These are phyloP conservation scores for Coemansia erecta DNA, from an alignment of 192 early-diverging fungal species.

Conservation along the genomic window DNA sequence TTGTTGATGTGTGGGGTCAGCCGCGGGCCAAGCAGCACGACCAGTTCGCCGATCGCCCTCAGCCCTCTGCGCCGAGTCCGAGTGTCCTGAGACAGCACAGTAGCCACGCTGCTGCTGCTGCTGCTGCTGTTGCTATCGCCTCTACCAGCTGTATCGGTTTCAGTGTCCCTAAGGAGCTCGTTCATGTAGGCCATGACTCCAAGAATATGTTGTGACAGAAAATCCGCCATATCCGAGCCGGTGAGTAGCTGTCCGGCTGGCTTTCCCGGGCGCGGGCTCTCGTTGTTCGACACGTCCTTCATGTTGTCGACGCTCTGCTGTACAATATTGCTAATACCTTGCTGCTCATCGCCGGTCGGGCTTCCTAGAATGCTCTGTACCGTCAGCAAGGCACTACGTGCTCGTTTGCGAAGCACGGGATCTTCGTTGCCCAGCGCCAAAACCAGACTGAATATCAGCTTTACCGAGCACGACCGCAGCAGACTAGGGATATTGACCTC, in stretches of 20 bases:
- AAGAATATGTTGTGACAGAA: constrained; percentile 45
- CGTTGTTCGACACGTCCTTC: constrained; percentile 11
- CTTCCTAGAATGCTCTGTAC: constrained; percentile 40
- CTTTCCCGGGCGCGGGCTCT: constrained; percentile 19
- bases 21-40: constrained; percentile 24
- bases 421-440: constrained; percentile 44
- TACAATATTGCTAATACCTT: constrained; percentile 41
- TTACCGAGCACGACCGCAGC: constrained; percentile 46
- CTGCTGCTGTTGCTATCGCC: neutral
- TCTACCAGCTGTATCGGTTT: neutral
- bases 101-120: neutral
- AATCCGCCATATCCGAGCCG: constrained; percentile 22
- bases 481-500: constrained; percentile 52
- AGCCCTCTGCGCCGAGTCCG: constrained; percentile 22
- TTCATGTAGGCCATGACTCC: constrained; percentile 53
- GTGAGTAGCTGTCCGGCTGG: neutral
- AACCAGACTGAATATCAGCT: constrained; percentile 49
- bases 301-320: constrained; percentile 29
- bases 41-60: constrained; percentile 39
- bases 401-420: constrained; percentile 32
- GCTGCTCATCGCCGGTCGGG: constrained; percentile 5
- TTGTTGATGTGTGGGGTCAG: constrained; percentile 31
- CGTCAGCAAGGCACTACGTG: constrained; percentile 39
- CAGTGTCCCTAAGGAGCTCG: constrained; percentile 38
- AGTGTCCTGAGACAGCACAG: constrained; percentile 4